Evolutionary conservation across 306 rosid genomes (phyloP).

Genomic region (Hippophae gyantsensis): DNA sequence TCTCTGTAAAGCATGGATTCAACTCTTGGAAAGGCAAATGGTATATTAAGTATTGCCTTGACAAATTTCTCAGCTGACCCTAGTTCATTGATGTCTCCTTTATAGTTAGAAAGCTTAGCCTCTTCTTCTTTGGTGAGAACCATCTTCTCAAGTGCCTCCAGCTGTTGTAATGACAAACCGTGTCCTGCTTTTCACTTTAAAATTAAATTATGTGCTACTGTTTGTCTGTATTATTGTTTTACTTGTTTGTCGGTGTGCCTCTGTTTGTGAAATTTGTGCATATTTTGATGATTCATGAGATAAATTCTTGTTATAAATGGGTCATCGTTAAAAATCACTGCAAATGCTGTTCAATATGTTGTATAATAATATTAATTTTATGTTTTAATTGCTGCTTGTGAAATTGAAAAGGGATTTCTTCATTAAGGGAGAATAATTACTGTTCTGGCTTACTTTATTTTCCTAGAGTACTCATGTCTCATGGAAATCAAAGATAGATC

Average conservation of each 20-base stretch:
- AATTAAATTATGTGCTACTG: neutral
- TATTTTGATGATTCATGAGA: too few relatives aligned
- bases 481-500: neutral
- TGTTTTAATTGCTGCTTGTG: too few relatives aligned
- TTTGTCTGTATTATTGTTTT: neutral
- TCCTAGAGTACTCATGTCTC: neutral
- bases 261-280: too few relatives aligned
- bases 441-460: too few relatives aligned
- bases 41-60: slow-evolving; percentile 50
- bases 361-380: too few relatives aligned
- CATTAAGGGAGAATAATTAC: too few relatives aligned
- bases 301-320: too few relatives aligned
- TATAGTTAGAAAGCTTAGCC: slow-evolving; percentile 52
- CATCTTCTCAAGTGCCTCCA: slow-evolving; percentile 91
- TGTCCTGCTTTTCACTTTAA: slow-evolving; percentile 41
- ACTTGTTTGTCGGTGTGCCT: neutral
- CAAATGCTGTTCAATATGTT: too few relatives aligned
- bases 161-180: slow-evolving; percentile 62
- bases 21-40: slow-evolving; percentile 64
- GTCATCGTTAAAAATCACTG: too few relatives aligned
- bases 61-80: slow-evolving; percentile 86
- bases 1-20: slow-evolving; percentile 84
- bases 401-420: too few relatives aligned
- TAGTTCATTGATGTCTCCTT: slow-evolving; percentile 68
- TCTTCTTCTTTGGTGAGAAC: slow-evolving; percentile 82